Base-by-base conservation (phyloP, 371 early-diverging fungal genomes). In the Lichtheimia corymbifera region DNA sequence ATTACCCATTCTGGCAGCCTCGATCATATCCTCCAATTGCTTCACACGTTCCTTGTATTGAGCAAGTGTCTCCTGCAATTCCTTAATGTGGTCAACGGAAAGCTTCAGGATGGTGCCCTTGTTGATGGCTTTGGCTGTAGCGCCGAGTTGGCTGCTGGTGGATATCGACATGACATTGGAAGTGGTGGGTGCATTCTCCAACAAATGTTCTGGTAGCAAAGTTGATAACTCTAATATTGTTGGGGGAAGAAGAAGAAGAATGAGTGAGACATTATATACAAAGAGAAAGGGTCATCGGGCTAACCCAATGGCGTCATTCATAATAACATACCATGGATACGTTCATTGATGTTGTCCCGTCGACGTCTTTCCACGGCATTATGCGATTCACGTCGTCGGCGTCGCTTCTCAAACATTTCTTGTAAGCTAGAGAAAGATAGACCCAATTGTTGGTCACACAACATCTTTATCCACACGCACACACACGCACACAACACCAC, bases 341-440 rank as follows among this genome's bases (percentile, higher is more conserved):
- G 92, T 67, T 97, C 98, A 72, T 98, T 98, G 71, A 98, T 98
- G 76, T 96, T 94, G 71, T 98, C 98, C 54, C 98, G 84, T 54
- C 98, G 84, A 54, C 98, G 87, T 67, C 97, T 83, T 70, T 98
- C 98, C 13, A 98, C 96, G 50, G 82, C 82, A 65, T 82, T 82
- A 53, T 82, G 82, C n/a, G 77, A 76, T 56, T 82, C 82, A 27
- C 82, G 70, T 67, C 82, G 62, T 49, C 79, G 71, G n/a, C 79
- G 68, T 57, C 82, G 66, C 45, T 77, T 78, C 50, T 82, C 82
- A 71, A 78, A 82, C 65, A 82, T 76, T 47, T 82, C 76, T 65
- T 82, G 82, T 40, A 77, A 62, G 41, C 82, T 81, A 6, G 18
- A 56, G n/a, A 41, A 35, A 55, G 35, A 42, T 35, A 13, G 55